Conservation (phyloP, 148 eudicot species). For the Chenopodium formosanum region DNA sequence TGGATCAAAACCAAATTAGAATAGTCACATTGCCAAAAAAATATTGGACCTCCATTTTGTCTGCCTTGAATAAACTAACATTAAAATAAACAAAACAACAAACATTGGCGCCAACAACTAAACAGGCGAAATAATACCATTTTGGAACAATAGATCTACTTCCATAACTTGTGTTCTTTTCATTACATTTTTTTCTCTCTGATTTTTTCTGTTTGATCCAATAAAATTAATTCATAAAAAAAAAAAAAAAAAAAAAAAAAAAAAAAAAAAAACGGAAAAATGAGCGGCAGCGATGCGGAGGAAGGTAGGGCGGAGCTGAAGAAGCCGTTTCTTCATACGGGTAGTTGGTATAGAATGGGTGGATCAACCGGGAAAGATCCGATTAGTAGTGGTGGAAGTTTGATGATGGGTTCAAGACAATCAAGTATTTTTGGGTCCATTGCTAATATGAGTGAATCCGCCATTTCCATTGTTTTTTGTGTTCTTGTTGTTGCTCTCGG, state of each 20-base stretch:
- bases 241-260: too few relatives aligned
- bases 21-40: background rate
- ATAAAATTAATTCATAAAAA: background rate
- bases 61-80: background rate
- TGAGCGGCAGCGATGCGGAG: conserved; percentile 37
- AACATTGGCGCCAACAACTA: conserved; percentile 32
- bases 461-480: conserved; percentile 67
- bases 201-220: background rate
- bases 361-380: conserved; percentile 23
- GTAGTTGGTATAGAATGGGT: conserved; percentile 83
- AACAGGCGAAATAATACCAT: background rate
- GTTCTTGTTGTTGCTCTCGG: conserved; percentile 77
- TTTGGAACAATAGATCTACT: background rate
- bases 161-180: too few relatives aligned
- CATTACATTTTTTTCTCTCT: background rate
- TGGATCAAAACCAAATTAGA: conserved; percentile 8
- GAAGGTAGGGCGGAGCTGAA: conserved; percentile 46
- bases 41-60: background rate
- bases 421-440: conserved; percentile 65
- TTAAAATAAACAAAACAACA: background rate
- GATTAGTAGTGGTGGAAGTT: conserved; percentile 13
- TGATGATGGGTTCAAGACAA: conserved; percentile 33
- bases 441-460: conserved; percentile 49
- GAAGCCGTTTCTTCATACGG: conserved; percentile 77
- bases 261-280: background rate